Conservation (phyloP, 139 green algal species). For the Yamagishiella unicocca region DNA sequence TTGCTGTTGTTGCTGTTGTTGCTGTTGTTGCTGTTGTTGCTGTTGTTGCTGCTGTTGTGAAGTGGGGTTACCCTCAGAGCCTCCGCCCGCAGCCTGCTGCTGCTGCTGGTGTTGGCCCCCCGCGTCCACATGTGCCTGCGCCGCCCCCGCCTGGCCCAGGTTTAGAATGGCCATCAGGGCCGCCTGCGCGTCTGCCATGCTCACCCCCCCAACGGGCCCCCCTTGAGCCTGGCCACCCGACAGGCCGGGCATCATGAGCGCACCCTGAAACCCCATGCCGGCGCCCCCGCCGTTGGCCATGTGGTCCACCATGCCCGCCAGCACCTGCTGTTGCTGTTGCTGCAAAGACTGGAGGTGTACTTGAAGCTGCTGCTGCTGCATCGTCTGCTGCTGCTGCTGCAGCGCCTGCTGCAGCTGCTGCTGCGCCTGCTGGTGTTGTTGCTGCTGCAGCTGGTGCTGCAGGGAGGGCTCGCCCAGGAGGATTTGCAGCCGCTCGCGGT, state of each 20-base stretch:
- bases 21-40: neutral
- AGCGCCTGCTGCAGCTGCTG: neutral
- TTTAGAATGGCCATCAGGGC: neutral
- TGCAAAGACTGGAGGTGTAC: neutral
- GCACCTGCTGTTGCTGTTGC: neutral
- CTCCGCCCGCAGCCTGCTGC: neutral
- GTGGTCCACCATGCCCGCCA: neutral
- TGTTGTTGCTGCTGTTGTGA: neutral
- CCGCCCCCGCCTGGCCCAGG: neutral
- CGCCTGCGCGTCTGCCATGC: neutral
- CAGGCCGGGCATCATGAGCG: neutral
- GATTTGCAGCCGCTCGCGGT: slow-evolving; percentile 25
- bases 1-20: neutral
- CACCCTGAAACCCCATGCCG: neutral
- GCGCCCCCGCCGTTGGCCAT: slow-evolving; percentile 1
- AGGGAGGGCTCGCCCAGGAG: slow-evolving; percentile 28
- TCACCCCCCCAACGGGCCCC: neutral
- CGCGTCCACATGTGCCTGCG: neutral
- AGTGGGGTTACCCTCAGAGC: neutral
- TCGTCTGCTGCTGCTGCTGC: neutral
- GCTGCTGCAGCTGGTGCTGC: neutral
- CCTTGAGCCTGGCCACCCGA: too few species aligned
- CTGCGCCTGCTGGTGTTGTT: neutral
- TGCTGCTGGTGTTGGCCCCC: neutral
- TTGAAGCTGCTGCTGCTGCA: neutral